Conservation (phyloP, 2,329 filamentous ascomycete species). For the Fonsecaea pugnacius region DNA sequence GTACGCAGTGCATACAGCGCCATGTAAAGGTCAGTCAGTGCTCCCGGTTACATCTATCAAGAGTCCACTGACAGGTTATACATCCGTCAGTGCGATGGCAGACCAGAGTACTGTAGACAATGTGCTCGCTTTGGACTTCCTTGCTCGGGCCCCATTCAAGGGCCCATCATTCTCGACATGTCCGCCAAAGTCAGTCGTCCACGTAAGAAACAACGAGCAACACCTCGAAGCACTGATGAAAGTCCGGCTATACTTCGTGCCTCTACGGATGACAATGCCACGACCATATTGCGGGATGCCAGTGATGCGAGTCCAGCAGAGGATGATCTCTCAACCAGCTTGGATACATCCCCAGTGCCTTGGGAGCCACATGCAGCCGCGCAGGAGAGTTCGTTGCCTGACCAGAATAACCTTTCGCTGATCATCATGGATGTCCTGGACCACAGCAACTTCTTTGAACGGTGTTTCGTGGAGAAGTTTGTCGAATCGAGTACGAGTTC, state of each 20-base stretch:
- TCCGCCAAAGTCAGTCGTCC: conserved; percentile 1
- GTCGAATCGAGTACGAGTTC: conserved; percentile 13
- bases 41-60: background rate
- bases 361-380: background rate
- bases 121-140: conserved; percentile 13
- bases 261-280: background rate
- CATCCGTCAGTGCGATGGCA: conserved; percentile 7
- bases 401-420: background rate
- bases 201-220: conserved; percentile 5
- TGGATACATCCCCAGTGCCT: background rate
- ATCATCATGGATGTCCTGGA: background rate
- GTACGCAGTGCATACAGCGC: conserved; percentile 14
- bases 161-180: conserved; percentile 18
- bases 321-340: background rate
- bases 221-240: background rate
- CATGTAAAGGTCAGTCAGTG: conserved; percentile 13
- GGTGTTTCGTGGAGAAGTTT: conserved; percentile 13
- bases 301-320: background rate
- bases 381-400: background rate
- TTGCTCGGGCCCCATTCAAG: conserved; percentile 14
- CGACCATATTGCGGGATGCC: background rate
- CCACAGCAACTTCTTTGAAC: conserved; percentile 4
- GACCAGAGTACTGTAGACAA: conserved; percentile 14
- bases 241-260: background rate
- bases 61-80: background rate